Evolutionary conservation across 1,284 basidiomycete genomes (phyloP), one percentile per base, ranked within the genome.

Genomic region (Sutorius eximius): DNA sequence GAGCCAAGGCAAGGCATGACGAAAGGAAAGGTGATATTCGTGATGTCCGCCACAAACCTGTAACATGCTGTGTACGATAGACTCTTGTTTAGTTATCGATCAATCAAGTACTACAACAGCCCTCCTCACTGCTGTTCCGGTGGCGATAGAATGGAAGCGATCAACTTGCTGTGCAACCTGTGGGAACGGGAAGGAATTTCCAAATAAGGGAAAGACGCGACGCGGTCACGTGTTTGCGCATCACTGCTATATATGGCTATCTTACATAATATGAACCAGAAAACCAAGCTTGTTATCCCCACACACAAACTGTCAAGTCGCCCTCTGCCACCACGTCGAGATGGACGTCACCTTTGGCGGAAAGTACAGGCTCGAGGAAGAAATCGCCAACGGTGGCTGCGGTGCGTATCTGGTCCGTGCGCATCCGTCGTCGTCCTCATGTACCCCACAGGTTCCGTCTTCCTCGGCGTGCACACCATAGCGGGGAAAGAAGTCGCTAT

Each of bases 401-500:
- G 93, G 93, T 92, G 53, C 55, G 87, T 79, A 3, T 24, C 20
- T 59, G 59, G 56, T 57, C 56, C 50, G 50, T 42, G 53, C 51
- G 33, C 49, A 33, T 15, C 24, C 13, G 12, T 22, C 53, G 13
- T 24, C 47, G 22, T 27, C 46, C 57, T 60, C 45, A 56, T 51
- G 7, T 24, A 13, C 43, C 18, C 36, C 51, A 24, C 60, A 92
- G 91, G 92, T 63, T 92, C 94, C 60, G 95, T 98, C 59, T 97
- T 93, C 74, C 83, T 95, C 60, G 95, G 95, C 56, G 91, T 95
- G 49, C 95, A 98, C 78, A 95, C 93, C 65, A 84, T 97, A 65
- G 94, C 93, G 8, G 95, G 94, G 62, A 95, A 98, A 69, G 93
- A 95, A 73, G 95, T 98, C 41, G 95, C 93, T 59, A 97, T 98